A percentile compares a stretch with the other conserved stretches of the same genome.
These are phyloP conservation scores for Rutstroemia sp. DNA, from an alignment of 2,329 filamentous ascomycete genomes.

Conservation along the genomic window DNA sequence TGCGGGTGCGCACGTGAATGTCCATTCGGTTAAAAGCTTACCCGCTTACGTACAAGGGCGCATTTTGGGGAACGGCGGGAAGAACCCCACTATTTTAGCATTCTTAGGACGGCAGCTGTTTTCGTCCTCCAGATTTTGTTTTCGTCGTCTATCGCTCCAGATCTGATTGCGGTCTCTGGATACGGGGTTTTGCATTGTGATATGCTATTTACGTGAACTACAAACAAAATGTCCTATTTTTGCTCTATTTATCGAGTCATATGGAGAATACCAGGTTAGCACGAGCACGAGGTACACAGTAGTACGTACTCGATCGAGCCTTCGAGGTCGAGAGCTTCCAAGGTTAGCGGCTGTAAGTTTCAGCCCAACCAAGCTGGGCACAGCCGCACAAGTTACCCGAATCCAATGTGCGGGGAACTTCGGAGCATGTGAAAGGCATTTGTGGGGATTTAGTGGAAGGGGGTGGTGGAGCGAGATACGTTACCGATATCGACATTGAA, in stretches of 20 bases:
- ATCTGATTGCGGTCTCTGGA: too few relatives aligned
- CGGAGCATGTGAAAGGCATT: slow-evolving; percentile 9
- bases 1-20: neutral
- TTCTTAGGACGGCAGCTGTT: slow-evolving; percentile 2
- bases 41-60: neutral
- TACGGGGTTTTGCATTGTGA: too few relatives aligned
- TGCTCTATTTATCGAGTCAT: too few relatives aligned
- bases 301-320: too few relatives aligned
- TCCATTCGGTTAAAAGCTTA: neutral
- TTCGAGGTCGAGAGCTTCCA: neutral
- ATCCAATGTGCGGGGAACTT: slow-evolving; percentile 8
- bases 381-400: neutral
- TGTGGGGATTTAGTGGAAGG: neutral
- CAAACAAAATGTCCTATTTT: too few relatives aligned
- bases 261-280: neutral
- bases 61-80: too few relatives aligned
- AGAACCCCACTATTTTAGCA: neutral
- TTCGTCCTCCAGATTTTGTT: slow-evolving; percentile 4
- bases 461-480: neutral
- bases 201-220: too few relatives aligned
- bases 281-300: too few relatives aligned
- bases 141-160: neutral
- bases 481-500: neutral
- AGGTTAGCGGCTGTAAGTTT: neutral
- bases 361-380: too few relatives aligned